Conservation (phyloP, 129 eudicot species). For the Pittosporum tobira region DNA sequence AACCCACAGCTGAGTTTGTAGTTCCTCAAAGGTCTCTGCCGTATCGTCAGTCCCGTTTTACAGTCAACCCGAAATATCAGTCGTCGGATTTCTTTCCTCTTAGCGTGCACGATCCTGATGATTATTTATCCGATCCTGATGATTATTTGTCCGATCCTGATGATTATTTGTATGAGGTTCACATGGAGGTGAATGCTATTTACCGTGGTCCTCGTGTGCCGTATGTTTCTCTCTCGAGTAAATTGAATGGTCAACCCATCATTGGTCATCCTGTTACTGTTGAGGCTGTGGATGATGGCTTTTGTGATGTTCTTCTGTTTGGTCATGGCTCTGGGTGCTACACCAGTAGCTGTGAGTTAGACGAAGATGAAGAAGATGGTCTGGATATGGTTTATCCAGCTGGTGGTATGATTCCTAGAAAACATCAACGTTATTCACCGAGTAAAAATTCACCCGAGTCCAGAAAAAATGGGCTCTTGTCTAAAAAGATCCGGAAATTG, state of each 20-base stretch:
- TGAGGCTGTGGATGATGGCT: constrained; percentile 46
- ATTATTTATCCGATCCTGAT: no score
- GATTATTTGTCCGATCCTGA: no score
- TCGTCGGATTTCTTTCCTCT: constrained; percentile 33
- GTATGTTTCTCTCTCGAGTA: constrained; percentile 64
- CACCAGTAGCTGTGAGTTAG: constrained; percentile 48
- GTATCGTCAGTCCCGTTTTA: constrained; percentile 40
- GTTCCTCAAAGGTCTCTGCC: constrained; percentile 36
- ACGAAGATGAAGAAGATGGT: constrained; percentile 19
- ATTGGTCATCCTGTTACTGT: constrained; percentile 60
- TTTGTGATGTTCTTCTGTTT: constrained; percentile 31
- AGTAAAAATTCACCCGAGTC: constrained; percentile 28
- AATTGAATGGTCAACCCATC: constrained; percentile 40
- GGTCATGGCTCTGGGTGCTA: constrained; percentile 33
- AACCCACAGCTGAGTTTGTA: constrained; percentile 3
- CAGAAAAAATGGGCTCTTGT: constrained; percentile 31
- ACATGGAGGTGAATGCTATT: constrained; percentile 40
- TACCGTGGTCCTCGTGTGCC: constrained; percentile 47
- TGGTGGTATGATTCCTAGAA: constrained; percentile 9
- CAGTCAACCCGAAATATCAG: constrained; percentile 37
- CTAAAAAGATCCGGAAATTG: constrained; percentile 60
- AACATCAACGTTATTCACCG: constrained; percentile 8
- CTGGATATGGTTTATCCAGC: constrained; percentile 10
- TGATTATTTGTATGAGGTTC: constrained; percentile 46
- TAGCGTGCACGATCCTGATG: constrained; percentile 17